Base-by-base conservation (phyloP, 768 basidiomycete species). In the Dioszegia aurantiaca region DNA sequence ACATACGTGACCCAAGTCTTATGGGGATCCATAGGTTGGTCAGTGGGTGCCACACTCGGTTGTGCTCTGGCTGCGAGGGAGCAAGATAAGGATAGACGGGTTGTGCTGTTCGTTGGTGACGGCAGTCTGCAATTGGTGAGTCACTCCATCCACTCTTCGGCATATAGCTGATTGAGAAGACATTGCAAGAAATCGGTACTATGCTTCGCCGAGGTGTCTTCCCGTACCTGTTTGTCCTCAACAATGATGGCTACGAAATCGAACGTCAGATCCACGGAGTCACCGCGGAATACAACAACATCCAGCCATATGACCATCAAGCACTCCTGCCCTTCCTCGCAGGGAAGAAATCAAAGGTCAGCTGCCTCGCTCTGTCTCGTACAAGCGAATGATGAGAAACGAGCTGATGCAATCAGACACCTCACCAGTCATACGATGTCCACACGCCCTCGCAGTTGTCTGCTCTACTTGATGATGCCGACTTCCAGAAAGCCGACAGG, bases 1-100 rank as follows among this genome's bases (percentile, higher is more conserved):
- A 75, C 84, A 4, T 84, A 63, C 51, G 52, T 73, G n/a, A 58
- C 63, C n/a, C 70, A 76, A 64, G 84, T 94, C 49, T 78, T 95
- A 4, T 95, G 88, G 86, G 92, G 93, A 48, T 87, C 86, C 58
- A 95, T 97, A 64, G 93, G 93, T 0, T 95, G 87, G 86, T 84
- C 87, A 17, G 84, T 87, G 39, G 89, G 89, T 79, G 74, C 78
- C 43, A 82, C 83, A 17, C 82, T 92, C 0, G 90, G 91, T 30
- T 87, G 86, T 5, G 87, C 89, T 2, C 79, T 93, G 30, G 93
- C 88, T 2, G 90, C 86, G 1, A 79, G 81, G 39, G 88, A 92
- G 46, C 67, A 78, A 10, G 78, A 79, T 4, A 77, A 84, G 40
- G 65, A 71, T 12, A 80, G 84, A 3, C 80, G 93, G 39, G 86